phyloP scores from a whole-genome alignment of 164 flowering plant genomes.

The Magnolia sinica region DNA sequence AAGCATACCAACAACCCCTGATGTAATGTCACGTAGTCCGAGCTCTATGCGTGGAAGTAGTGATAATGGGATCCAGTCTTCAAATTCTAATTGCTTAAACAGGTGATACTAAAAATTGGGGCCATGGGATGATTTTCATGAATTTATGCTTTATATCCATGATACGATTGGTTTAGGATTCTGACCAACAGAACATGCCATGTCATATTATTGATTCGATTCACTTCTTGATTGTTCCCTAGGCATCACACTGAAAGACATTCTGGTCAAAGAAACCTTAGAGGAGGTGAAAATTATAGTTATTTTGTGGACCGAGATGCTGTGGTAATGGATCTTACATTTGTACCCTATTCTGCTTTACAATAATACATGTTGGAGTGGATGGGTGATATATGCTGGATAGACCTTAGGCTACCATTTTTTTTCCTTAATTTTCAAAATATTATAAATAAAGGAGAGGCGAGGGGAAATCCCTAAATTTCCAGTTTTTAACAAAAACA shows the following conservation, averaged over 20 bases:
- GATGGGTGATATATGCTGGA: too few species aligned
- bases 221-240: constrained; percentile 10
- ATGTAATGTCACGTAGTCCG: constrained; percentile 18
- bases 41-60: constrained; percentile 26
- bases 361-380: too few species aligned
- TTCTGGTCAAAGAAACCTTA: constrained; percentile 28
- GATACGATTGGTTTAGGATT: too few species aligned
- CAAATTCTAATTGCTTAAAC: constrained; percentile 27
- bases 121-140: constrained; percentile 5
- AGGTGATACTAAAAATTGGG: constrained; percentile 29
- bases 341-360: neutral
- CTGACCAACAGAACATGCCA: neutral
- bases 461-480: too few species aligned
- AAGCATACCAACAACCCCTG: neutral
- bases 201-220: constrained; percentile 5
- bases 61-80: constrained; percentile 22
- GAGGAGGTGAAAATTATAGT: constrained; percentile 26
- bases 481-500: neutral
- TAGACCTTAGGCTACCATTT: neutral
- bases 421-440: neutral
- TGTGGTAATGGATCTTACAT: constrained; percentile 35
- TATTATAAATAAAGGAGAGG: too few species aligned
- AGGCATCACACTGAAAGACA: constrained; percentile 33
- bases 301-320: constrained; percentile 44
- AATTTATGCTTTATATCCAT: neutral